Base-by-base conservation (phyloP, 2,329 filamentous ascomycete genomes). In the Falciphora oryzae region DNA sequence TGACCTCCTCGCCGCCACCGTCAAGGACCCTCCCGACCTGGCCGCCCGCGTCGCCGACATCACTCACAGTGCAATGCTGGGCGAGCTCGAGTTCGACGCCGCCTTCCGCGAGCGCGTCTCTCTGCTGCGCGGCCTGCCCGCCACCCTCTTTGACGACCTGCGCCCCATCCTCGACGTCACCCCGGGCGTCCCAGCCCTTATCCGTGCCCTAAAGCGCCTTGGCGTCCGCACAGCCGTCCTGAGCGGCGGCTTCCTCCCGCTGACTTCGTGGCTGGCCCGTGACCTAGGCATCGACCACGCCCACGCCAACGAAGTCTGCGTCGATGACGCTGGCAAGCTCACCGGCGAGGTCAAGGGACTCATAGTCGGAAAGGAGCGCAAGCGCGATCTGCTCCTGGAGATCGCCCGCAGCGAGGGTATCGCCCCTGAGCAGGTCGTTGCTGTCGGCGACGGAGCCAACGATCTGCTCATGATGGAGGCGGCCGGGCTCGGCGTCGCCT, bases 41-140 rank as follows among this genome's bases (percentile, higher is more conserved):
- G 87, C 92, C 70, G 87, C 87, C 63, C 81, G 91, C 71, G 94
- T 99, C 56, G 90, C 92, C 13, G 87, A 89, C 71, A 98, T 99
- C 70, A 99, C 95, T 0, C 89, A 89, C 66, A 89, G 93, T 44
- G 94, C 95, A 50, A 99, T 99, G 95, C 89, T 94, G 69, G 95
- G 95, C 66, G 93, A 98, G 79, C 82, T 98, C 50, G 93, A 97
- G 75, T 99, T 99, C 70, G 88, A 93, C 63, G 85, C 86, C 0
- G 93, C 91, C 0, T 87, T 99, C 72, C 87, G 88, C 65, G 91
- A 91, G 74, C 85, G 95, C 27, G 92, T 96, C 32, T 84, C 84
- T 57, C 82, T 98, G 58, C 84, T 99, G 57, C 90, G 89, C 70
- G 94, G 93, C 38, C 87, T 97, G 10, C 87, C 91, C 0, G 87